phyloP scores from a whole-genome alignment of 768 basidiomycete species.

The Podaxis sp. region DNA sequence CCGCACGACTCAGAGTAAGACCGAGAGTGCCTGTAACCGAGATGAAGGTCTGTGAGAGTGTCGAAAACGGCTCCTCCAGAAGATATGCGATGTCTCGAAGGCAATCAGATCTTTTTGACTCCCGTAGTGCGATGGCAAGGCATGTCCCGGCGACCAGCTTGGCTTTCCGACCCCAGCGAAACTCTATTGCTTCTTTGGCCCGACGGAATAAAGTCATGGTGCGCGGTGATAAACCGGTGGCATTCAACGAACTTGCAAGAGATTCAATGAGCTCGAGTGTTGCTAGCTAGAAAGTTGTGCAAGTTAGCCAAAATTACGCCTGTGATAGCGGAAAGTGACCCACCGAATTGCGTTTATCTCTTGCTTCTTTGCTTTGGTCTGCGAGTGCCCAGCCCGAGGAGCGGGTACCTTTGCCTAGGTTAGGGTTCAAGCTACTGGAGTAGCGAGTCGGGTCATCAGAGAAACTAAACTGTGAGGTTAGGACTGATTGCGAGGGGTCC shows the following conservation, averaged over 20 bases:
- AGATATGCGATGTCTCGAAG: slow-evolving; percentile 67
- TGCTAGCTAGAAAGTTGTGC: slow-evolving; percentile 40
- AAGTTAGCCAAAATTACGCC: slow-evolving; percentile 15
- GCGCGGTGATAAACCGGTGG: slow-evolving; percentile 58
- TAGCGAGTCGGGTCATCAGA: slow-evolving; percentile 29
- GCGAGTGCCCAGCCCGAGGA: slow-evolving; percentile 56
- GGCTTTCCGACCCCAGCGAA: slow-evolving; percentile 73
- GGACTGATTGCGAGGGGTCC: slow-evolving; percentile 57
- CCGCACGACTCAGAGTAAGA: slow-evolving; percentile 47
- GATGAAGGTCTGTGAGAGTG: slow-evolving; percentile 53
- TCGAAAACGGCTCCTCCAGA: slow-evolving; percentile 45
- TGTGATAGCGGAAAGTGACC: slow-evolving; percentile 20
- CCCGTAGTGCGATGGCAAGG: slow-evolving; percentile 66
- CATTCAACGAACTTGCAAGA: slow-evolving; percentile 53
- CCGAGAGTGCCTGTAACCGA: slow-evolving; percentile 49
- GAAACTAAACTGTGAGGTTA: slow-evolving; percentile 37
- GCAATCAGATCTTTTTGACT: slow-evolving; percentile 63
- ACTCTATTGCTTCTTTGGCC: slow-evolving; percentile 51
- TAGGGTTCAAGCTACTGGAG: slow-evolving; percentile 28
- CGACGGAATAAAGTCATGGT: slow-evolving; percentile 67
- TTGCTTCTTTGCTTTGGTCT: slow-evolving; percentile 62
- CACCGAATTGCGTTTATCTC: slow-evolving; percentile 62
- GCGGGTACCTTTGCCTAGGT: slow-evolving; percentile 43
- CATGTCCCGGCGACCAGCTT: slow-evolving; percentile 66
- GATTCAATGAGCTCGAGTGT: slow-evolving; percentile 62